Evolutionary conservation across 768 basidiomycete genomes (phyloP), one percentile per base, ranked within the genome.

Genomic region (Lactifluus piperatus): DNA sequence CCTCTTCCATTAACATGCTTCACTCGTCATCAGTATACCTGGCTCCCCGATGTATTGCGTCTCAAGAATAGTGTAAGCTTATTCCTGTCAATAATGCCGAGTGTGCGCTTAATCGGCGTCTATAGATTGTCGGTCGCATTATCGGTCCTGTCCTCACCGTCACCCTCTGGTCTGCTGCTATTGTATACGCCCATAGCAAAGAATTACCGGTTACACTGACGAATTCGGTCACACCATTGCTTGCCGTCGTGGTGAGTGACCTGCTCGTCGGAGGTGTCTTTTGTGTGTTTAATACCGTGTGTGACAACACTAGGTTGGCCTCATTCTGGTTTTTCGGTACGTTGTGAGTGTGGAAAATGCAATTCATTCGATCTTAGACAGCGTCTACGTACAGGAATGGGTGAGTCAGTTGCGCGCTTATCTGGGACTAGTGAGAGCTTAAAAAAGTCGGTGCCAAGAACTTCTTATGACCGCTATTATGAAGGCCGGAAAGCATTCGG

Each of bases 401-500:
- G 87, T 85, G 69, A 30, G 57, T 57, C 14, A 30, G 57, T 57
- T 10, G 14, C 37, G 43, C 46, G 32, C 57, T 44, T 39, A 48
- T 32, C 24, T 37, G 11, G 3, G 16, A 22, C 13, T 10, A 26
- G 3, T 11, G 2, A 13, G 27, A 13, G 39, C 51, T 50, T 24
- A 56, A 24, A 56, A 24, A 5, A 11, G 26, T 22, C 13, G n/a
- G 27, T 14, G 32, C 54, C 64, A 57, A 90, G 85, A 52, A 91
- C 88, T 24, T 91, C 88, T 8, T 93, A 91, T 65, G 88, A 92
- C 66, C 84, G 89, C 34, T 91, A 85, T 66, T 90, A 85, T 79
- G 92, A 94, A 74, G 94, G 93, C 49, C 78, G 94, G 64, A 95
- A 89, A 71, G 81, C 84, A 44, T 94, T 94, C 67, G 84, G 86